Percentiles rank a stretch among this genome's conserved stretches.
Conservation (phyloP, 192 early-diverging fungal genomes). For the Allomyces macrogynus region DNA sequence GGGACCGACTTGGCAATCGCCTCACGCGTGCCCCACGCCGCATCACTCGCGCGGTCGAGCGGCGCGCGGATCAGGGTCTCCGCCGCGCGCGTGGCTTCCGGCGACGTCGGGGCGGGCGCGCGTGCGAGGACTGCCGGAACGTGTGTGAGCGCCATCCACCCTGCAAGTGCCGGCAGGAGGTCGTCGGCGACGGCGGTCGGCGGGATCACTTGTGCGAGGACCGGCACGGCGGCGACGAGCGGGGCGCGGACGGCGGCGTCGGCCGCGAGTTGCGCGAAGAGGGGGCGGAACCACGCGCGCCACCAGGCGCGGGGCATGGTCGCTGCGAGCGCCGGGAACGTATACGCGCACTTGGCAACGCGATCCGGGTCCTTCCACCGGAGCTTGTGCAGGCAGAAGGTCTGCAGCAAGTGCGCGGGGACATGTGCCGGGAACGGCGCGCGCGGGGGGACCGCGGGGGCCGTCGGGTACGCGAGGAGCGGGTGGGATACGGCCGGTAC, state of each 20-base stretch:
- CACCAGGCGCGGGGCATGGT: background rate
- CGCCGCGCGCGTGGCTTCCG: too few relatives aligned
- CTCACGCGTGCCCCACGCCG: too few relatives aligned
- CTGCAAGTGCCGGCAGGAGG: background rate
- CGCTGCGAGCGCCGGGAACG: background rate
- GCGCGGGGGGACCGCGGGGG: background rate
- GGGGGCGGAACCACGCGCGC: background rate
- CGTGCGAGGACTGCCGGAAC: too few relatives aligned
- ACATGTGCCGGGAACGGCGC: background rate
- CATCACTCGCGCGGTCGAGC: too few relatives aligned
- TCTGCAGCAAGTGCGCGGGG: background rate
- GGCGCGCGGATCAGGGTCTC: too few relatives aligned
- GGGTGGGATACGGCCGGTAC: background rate
- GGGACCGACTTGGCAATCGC: too few relatives aligned
- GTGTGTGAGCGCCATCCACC: background rate
- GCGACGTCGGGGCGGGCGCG: too few relatives aligned
- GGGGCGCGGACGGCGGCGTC: background rate
- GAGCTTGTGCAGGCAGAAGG: background rate
- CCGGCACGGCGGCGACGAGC: background rate
- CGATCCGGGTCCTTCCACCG: background rate
- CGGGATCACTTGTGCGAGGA: background rate
- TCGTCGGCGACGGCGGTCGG: background rate
- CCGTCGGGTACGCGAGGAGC: background rate
- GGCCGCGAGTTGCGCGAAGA: background rate
- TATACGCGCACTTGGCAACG: background rate